Evolutionary conservation across 768 basidiomycete genomes (phyloP).

Genomic region (Baorangia bicolor): DNA sequence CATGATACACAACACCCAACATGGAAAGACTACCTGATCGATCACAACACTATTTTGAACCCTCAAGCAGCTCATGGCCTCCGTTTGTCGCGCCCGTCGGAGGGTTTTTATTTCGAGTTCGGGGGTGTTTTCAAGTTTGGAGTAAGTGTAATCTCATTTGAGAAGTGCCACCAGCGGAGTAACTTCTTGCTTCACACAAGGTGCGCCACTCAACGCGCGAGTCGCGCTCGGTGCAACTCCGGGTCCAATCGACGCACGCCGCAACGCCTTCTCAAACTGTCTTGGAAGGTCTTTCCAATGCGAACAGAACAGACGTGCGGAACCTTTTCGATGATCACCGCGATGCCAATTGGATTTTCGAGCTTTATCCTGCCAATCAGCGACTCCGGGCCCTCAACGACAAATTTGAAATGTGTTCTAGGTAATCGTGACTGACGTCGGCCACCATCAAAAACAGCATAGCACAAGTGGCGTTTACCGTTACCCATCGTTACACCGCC

Average conservation of each 20-base stretch:
- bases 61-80: background rate
- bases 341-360: background rate
- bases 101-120: conserved; percentile 5
- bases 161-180: background rate
- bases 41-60: background rate
- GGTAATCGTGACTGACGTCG: background rate
- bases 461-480: conserved; percentile 1
- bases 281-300: background rate
- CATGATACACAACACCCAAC: background rate
- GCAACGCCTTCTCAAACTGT: background rate
- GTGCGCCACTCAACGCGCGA: conserved; percentile 7
- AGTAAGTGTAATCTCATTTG: background rate
- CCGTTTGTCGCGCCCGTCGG: conserved; percentile 9
- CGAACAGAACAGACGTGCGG: background rate
- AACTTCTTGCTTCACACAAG: conserved; percentile 2
- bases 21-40: background rate
- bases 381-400: background rate
- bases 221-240: conserved; percentile 7
- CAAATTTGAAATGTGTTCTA: background rate
- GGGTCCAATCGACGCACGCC: conserved; percentile 1
- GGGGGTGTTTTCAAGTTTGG: conserved; percentile 6
- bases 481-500: background rate
- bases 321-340: conserved; percentile 4
- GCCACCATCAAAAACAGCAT: background rate
- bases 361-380: conserved; percentile 7